phyloP scores from a whole-genome alignment of 306 rosid species.

The Acacia acuminata region DNA sequence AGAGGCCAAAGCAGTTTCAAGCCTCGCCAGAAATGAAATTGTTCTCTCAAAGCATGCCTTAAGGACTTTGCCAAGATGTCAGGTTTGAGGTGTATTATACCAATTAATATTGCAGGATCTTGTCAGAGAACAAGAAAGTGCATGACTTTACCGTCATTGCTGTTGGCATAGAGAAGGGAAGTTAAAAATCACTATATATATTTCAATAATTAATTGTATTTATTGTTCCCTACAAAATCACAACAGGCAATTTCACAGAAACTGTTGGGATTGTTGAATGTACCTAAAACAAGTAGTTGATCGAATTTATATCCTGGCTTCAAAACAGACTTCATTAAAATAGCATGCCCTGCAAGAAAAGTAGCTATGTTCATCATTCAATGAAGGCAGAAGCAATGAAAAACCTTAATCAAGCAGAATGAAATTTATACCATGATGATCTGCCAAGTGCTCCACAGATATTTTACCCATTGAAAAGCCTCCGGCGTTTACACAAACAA shows the following conservation, averaged over 20 bases:
- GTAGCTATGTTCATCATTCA: conserved; percentile 26
- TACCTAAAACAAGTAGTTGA: conserved; percentile 81
- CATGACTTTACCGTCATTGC: neutral
- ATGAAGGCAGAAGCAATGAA: conserved; percentile 16
- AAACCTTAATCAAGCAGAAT: conserved; percentile 20
- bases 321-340: conserved; percentile 63
- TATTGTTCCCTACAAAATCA: neutral
- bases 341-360: conserved; percentile 67
- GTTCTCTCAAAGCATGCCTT: neutral
- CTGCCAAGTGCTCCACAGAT: conserved; percentile 79
- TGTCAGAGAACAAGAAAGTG: neutral
- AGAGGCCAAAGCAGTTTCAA: neutral
- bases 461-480: conserved; percentile 78
- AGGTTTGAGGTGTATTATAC: neutral
- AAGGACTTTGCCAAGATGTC: neutral
- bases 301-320: conserved; percentile 90
- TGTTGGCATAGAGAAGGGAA: neutral
- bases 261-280: conserved; percentile 4
- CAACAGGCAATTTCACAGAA: conserved; percentile 3
- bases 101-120: neutral
- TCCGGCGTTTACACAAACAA: conserved; percentile 62
- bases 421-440: conserved; percentile 70
- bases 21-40: neutral
- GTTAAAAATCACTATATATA: neutral
- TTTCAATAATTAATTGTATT: neutral